Conservation (phyloP, 306 rosid species). For the Abrus precatorius region DNA sequence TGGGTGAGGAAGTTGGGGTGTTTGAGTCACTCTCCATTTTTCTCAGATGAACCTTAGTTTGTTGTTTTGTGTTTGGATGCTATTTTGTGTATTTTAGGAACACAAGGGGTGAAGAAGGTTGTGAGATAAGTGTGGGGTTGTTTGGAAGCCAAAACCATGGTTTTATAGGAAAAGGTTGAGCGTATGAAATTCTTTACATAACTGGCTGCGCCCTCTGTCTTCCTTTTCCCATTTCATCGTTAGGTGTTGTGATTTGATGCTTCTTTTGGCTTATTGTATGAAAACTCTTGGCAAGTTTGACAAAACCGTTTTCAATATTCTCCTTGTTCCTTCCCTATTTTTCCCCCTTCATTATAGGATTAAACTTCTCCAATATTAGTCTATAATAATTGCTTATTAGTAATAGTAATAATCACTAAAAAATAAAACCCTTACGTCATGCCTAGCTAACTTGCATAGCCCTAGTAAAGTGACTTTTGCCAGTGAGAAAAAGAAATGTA, state of each 20-base stretch:
- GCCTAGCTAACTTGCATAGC: slow-evolving; percentile 48
- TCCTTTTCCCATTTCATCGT: slow-evolving; percentile 51
- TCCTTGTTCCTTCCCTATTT: neutral
- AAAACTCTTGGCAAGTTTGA: slow-evolving; percentile 54
- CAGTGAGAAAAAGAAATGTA: slow-evolving; percentile 7
- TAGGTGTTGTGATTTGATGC: slow-evolving; percentile 55
- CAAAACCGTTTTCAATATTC: slow-evolving; percentile 21
- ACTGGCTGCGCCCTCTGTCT: slow-evolving; percentile 50
- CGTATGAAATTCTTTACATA: slow-evolving; percentile 42
- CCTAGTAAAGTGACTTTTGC: slow-evolving; percentile 35
- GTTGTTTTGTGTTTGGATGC: slow-evolving; percentile 30
- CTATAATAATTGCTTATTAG: no score
- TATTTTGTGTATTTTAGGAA: slow-evolving; percentile 13
- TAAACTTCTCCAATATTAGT: no score
- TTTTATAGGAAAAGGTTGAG: slow-evolving; percentile 48
- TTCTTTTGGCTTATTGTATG: slow-evolving; percentile 52
- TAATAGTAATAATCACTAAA: neutral
- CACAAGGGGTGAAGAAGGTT: neutral
- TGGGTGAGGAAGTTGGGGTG: slow-evolving; percentile 43
- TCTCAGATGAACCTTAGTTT: neutral
- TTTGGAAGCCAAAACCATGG: slow-evolving; percentile 37
- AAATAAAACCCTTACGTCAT: neutral
- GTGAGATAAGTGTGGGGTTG: slow-evolving; percentile 49
- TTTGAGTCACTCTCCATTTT: slow-evolving; percentile 62
- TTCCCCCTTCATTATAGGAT: neutral